A percentile compares a stretch with the other conserved stretches of the same genome.
Evolutionary conservation across 306 rosid species (phyloP).

Genomic region (Quercus berberidifolia): DNA sequence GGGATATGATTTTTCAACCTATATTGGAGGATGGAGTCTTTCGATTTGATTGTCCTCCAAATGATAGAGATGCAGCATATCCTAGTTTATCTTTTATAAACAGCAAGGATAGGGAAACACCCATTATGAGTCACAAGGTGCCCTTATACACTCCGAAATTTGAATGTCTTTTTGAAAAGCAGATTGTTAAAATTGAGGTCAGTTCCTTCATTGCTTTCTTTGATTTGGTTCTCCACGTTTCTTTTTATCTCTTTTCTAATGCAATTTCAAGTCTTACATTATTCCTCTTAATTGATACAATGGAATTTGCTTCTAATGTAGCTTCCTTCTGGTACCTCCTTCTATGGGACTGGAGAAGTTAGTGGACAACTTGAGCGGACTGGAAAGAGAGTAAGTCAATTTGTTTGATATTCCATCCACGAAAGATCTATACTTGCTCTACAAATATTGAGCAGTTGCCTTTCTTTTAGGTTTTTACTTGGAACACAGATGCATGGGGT

Average conservation of each 20-base stretch:
- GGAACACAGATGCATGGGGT: slow-evolving; percentile 89
- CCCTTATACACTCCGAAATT: slow-evolving; percentile 60
- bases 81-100: slow-evolving; percentile 74
- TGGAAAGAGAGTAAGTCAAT: slow-evolving; percentile 65
- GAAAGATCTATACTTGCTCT: background rate
- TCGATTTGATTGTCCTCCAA: slow-evolving; percentile 78
- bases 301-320: slow-evolving; percentile 32
- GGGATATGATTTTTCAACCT: slow-evolving; percentile 70
- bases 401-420: background rate
- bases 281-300: slow-evolving; percentile 6
- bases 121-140: slow-evolving; percentile 38
- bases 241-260: background rate
- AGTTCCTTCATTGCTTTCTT: slow-evolving; percentile 15
- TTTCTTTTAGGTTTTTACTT: slow-evolving; percentile 60
- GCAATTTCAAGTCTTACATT: background rate
- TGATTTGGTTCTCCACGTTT: background rate
- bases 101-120: slow-evolving; percentile 54
- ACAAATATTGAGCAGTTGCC: background rate
- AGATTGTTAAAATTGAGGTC: slow-evolving; percentile 75
- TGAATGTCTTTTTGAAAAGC: slow-evolving; percentile 56
- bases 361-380: slow-evolving; percentile 90
- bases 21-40: slow-evolving; percentile 75
- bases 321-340: slow-evolving; percentile 78
- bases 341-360: slow-evolving; percentile 92
- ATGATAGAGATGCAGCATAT: slow-evolving; percentile 58